A percentile compares a stretch with the other conserved stretches of the same genome.
Conservation (phyloP, 2,329 filamentous ascomycete species). For the Fusarium brachygibbosum region DNA sequence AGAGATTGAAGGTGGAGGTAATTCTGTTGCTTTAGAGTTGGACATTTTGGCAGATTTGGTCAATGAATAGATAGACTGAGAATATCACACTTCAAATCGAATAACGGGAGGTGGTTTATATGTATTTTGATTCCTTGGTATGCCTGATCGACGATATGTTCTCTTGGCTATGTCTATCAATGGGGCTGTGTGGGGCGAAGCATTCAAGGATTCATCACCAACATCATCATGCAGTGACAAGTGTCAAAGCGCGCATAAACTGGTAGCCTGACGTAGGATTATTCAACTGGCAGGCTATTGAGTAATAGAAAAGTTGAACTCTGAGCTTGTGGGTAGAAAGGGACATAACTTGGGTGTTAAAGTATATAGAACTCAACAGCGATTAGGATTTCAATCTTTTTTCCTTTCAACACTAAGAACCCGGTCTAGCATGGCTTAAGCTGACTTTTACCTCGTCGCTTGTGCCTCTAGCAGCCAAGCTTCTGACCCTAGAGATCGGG, state of each 20-base stretch:
- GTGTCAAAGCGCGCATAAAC: background rate
- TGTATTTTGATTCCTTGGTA: background rate
- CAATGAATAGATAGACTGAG: background rate
- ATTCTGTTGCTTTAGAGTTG: background rate
- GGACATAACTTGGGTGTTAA: too few relatives aligned
- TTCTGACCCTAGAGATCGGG: too few relatives aligned
- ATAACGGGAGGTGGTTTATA: background rate
- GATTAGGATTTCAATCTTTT: too few relatives aligned
- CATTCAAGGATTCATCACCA: background rate
- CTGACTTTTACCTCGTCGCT: too few relatives aligned
- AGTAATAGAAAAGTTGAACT: too few relatives aligned
- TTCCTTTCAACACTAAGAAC: too few relatives aligned
- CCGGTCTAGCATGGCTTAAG: too few relatives aligned
- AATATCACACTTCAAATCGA: background rate
- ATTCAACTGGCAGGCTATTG: too few relatives aligned
- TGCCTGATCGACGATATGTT: background rate
- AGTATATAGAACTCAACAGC: too few relatives aligned
- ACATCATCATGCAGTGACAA: background rate
- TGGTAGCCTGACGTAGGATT: too few relatives aligned
- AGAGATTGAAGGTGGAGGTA: background rate
- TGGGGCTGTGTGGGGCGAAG: constrained; percentile 2
- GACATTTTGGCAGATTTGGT: background rate
- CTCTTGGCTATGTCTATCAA: background rate
- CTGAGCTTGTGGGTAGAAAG: too few relatives aligned
- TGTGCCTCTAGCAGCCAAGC: too few relatives aligned